Percentiles rank a stretch among this genome's conserved stretches.
Conservation (phyloP, 2,329 filamentous ascomycete species). For the Ceratocystis albifundus region DNA sequence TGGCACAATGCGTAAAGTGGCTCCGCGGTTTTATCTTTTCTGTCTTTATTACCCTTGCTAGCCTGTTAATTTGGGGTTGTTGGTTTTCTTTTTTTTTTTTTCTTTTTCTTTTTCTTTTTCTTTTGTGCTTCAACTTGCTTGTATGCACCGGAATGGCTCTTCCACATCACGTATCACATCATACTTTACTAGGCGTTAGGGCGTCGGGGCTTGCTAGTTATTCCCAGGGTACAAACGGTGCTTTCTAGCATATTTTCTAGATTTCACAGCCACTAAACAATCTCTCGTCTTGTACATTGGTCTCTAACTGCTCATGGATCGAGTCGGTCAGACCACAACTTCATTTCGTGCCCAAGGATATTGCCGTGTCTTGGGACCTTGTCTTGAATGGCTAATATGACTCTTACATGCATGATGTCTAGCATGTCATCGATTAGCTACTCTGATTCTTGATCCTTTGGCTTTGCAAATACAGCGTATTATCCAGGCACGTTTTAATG, state of each 20-base stretch:
- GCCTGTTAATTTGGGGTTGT: neutral
- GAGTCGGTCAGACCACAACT: neutral
- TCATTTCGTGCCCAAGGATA: neutral
- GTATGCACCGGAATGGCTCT: neutral
- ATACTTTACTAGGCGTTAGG: neutral
- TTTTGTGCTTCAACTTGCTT: neutral
- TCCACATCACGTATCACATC: neutral
- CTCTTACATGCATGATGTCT: neutral
- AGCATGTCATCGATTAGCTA: neutral
- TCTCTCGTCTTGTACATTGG: neutral
- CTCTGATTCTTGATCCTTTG: neutral
- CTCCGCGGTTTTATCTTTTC: neutral
- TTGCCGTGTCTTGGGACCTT: neutral
- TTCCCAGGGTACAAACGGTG: no score
- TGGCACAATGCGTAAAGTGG: slow-evolving; percentile 62
- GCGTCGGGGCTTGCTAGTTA: neutral
- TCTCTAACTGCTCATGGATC: neutral
- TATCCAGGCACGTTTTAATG: neutral
- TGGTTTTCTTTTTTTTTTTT: no score
- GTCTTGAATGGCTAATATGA: neutral
- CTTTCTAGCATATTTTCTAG: neutral
- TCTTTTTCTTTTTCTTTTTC: no score
- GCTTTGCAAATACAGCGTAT: neutral
- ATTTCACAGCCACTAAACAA: neutral
- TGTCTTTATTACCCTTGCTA: slow-evolving; percentile 14